phyloP scores from a whole-genome alignment of 345 rosid genomes.

The Arabidopsis arenosa region DNA sequence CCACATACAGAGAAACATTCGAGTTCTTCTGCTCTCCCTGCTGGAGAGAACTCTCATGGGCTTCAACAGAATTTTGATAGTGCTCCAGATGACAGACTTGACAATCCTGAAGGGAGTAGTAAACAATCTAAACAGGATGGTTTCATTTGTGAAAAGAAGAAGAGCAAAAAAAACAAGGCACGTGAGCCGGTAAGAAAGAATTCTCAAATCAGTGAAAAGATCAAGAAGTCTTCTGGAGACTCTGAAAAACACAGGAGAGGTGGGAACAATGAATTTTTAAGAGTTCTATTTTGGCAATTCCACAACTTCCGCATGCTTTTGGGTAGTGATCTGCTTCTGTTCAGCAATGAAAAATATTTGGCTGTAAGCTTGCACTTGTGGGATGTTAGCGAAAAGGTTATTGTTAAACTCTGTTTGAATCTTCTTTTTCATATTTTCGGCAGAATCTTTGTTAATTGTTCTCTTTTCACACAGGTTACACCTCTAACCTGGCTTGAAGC shows the following conservation, averaged over 20 bases:
- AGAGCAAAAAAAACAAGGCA: slow-evolving; percentile 57
- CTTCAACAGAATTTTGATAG: slow-evolving; percentile 53
- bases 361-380: slow-evolving; percentile 97
- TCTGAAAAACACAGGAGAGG: slow-evolving; percentile 79
- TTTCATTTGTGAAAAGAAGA: slow-evolving; percentile 63
- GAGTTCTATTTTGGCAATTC: slow-evolving; percentile 93
- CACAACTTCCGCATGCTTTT: slow-evolving; percentile 96
- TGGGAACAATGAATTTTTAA: slow-evolving; percentile 73
- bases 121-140: slow-evolving; percentile 63
- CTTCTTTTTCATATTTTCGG: slow-evolving; percentile 8
- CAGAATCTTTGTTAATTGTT: slow-evolving; percentile 18
- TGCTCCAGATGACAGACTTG: slow-evolving; percentile 51
- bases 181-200: slow-evolving; percentile 60
- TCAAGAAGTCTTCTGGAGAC: slow-evolving; percentile 71
- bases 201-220: slow-evolving; percentile 75
- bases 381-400: slow-evolving; percentile 86
- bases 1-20: slow-evolving; percentile 54
- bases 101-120: slow-evolving; percentile 49
- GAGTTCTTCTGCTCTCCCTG: slow-evolving; percentile 67
- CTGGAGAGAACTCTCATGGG: slow-evolving; percentile 50
- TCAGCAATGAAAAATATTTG: slow-evolving; percentile 90
- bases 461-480: slow-evolving; percentile 60
- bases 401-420: slow-evolving; percentile 23
- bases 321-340: slow-evolving; percentile 92
- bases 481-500: slow-evolving; percentile 97